A percentile compares a stretch with the other conserved stretches of the same genome.
Conservation (phyloP, 345 rosid genomes). For the Aegle marmelos region DNA sequence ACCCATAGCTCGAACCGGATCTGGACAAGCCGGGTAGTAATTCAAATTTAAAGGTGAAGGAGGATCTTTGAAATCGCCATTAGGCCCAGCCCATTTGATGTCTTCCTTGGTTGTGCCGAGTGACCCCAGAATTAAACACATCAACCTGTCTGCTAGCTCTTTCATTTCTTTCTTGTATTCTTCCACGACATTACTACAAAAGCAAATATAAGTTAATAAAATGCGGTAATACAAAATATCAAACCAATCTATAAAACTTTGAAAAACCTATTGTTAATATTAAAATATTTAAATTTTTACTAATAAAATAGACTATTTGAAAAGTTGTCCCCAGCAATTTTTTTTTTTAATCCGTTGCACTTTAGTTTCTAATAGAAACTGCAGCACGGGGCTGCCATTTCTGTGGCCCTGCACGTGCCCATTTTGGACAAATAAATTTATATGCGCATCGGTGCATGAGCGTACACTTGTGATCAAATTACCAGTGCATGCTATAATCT, state of each 20-base stretch:
- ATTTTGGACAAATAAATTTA: not conserved
- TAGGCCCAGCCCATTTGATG: constrained; percentile 63
- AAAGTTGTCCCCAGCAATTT: no score
- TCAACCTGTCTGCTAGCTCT: constrained; percentile 51
- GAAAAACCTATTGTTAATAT: no score
- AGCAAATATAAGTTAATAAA: not conserved
- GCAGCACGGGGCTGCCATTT: no score
- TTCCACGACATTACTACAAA: constrained; percentile 46
- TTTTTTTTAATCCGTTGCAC: no score
- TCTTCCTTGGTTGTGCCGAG: constrained; percentile 49
- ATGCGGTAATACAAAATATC: no score
- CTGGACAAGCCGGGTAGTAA: constrained; percentile 83
- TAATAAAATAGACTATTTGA: no score
- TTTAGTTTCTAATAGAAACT: no score
- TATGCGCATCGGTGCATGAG: constrained; percentile 26
- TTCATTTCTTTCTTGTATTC: constrained; percentile 67
- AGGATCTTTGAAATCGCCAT: constrained; percentile 33
- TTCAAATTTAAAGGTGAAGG: constrained; percentile 61
- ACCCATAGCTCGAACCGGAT: constrained; percentile 93
- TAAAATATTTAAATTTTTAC: not conserved
- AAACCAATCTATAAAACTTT: no score
- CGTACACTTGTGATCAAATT: constrained; percentile 1
- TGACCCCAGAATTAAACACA: constrained; percentile 56
- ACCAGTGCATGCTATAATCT: constrained; percentile 63
- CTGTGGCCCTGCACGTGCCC: no score